Conservation (phyloP, 1,284 basidiomycete genomes). For the Puccinia polysora region DNA sequence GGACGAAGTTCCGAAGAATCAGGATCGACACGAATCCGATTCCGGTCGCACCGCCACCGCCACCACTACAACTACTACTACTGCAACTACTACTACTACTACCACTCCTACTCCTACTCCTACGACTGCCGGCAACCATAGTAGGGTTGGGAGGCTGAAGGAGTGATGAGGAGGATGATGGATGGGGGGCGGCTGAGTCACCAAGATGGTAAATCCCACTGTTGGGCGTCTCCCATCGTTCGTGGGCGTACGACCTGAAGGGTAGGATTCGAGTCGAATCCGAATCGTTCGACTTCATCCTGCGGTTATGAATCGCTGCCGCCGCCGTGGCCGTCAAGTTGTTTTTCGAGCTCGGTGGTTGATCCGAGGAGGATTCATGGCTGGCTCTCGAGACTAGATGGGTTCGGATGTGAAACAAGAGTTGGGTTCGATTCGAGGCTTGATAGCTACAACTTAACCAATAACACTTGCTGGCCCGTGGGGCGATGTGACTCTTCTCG, state of each 20-base stretch:
- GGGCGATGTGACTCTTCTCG: slow-evolving; percentile 6
- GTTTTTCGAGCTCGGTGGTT: not conserved
- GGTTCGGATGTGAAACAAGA: slow-evolving; percentile 21
- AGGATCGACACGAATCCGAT: slow-evolving; percentile 32
- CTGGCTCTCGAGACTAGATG: not conserved
- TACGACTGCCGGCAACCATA: not conserved
- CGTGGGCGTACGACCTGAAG: not conserved
- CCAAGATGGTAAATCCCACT: not conserved
- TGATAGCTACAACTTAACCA: slow-evolving; percentile 25
- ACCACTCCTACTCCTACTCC: no score
- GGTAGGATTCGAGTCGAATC: not conserved
- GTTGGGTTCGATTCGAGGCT: not conserved
- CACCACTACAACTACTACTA: not conserved
- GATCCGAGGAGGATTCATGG: not conserved
- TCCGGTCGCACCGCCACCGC: slow-evolving; percentile 14
- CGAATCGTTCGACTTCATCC: not conserved
- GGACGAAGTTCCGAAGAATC: slow-evolving; percentile 23
- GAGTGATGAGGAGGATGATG: not conserved
- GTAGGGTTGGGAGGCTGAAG: not conserved
- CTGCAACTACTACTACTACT: not conserved
- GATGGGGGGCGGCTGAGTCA: not conserved
- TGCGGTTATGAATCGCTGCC: not conserved
- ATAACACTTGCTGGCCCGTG: slow-evolving; percentile 3
- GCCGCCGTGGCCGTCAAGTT: not conserved
- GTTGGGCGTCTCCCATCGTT: slow-evolving; percentile 25